These are phyloP conservation scores for Chaetomiaceae sp. DNA, from an alignment of 2,329 filamentous ascomycete genomes.

Conservation along the genomic window DNA sequence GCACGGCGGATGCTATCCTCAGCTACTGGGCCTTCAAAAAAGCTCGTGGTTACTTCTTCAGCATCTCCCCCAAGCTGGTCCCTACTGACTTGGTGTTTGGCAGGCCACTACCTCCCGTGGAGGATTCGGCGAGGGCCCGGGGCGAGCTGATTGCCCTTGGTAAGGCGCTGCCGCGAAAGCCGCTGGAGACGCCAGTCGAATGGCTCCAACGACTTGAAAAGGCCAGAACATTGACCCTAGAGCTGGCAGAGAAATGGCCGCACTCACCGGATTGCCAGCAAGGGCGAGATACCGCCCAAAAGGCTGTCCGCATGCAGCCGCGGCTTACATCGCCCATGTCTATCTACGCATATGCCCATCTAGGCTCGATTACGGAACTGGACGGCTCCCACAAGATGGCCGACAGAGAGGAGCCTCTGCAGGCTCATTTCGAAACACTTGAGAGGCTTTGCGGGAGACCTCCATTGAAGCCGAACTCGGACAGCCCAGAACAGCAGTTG, in stretches of 20 bases:
- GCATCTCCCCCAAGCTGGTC: slow-evolving; percentile 5
- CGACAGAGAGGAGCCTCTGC: not conserved
- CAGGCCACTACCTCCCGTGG: not conserved
- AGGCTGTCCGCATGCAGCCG: not conserved
- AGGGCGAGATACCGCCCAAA: not conserved
- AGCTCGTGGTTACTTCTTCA: not conserved
- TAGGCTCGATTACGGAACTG: not conserved
- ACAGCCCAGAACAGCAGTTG: not conserved
- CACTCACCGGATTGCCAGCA: not conserved
- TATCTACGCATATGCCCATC: not conserved
- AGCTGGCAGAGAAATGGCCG: slow-evolving; percentile 1
- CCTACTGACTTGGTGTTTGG: slow-evolving; percentile 6
- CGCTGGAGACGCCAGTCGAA: slow-evolving; percentile 1
- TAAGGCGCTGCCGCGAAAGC: slow-evolving; percentile 1
- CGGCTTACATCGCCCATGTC: not conserved
- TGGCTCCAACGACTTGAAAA: slow-evolving; percentile 12
- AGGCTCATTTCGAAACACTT: slow-evolving; percentile 7
- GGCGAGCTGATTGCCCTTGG: slow-evolving; percentile 14
- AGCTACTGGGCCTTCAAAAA: slow-evolving; percentile 18
- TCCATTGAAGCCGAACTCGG: too few relatives aligned
- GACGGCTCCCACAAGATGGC: not conserved
- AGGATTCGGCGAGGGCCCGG: not conserved
- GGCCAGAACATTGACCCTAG: slow-evolving; percentile 7
- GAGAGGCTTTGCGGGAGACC: slow-evolving; percentile 4
- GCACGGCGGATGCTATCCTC: slow-evolving; percentile 4